Base-by-base conservation (phyloP, 1,284 basidiomycete genomes). In the Kalmanozyma brasiliensis region DNA sequence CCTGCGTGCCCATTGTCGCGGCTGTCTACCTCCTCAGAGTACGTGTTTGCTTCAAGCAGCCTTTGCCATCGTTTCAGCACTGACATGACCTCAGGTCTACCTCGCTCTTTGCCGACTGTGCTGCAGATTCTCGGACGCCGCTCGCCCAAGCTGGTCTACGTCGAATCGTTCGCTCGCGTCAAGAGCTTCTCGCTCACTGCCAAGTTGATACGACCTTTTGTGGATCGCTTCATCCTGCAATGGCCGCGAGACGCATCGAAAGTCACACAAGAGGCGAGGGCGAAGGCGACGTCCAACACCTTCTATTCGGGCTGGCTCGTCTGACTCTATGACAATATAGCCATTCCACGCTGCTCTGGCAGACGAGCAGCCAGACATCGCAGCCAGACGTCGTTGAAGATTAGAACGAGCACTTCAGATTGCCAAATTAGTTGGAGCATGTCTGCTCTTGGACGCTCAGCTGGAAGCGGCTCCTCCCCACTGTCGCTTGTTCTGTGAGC, bases 101-200 rank as follows among this genome's bases (percentile, higher is more conserved):
- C 34, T 16, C 17, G 10, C 2, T 35, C 19, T 29, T 34, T 13
- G 33, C 4, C 43, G 10, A 41, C 22, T 44, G 32, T 3, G 24
- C 19, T 41, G 30, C 80, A 95, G 93, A 85, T 95, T 58, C 76
- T 95, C 24, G 91, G 90, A 8, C 81, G 93, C 11, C 84, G 85
- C 16, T 87, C 89, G 2, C 91, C 95, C 2, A 86, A 85, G 40
- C 82, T 93, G 24, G 87, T 99, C 52, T 99, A 98, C 82, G 85
- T 98, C 38, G 96, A 98, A 83, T 94, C 93, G 0, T 96, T 96
- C 80, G 94, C 96, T 7, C 89, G 96, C 14, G 93, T 97, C 7
- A 85, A 84, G 26, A 86, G 87, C 0, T 85, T 98, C 17, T 95
- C 92, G 13, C 85, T 97, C 16, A 93, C 93, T 20, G 95, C 89